These are phyloP conservation scores for Camellia sinensis DNA, from an alignment of 148 eudicot genomes.

Conservation along the genomic window DNA sequence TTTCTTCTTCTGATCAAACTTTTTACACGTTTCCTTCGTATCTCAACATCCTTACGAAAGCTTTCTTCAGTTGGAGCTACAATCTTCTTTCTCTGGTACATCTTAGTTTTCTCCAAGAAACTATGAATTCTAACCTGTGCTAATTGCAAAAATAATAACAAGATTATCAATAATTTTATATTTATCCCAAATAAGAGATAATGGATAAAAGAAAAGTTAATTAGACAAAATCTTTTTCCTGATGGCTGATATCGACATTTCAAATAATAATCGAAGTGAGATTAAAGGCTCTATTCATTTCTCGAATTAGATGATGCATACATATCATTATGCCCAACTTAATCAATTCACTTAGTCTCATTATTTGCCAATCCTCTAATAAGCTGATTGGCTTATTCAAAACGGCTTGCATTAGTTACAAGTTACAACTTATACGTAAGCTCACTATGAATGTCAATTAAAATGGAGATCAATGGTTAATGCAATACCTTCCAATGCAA, in stretches of 20 bases:
- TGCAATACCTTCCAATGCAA: background rate
- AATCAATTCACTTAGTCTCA: background rate
- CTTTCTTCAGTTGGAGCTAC: slow-evolving; percentile 40
- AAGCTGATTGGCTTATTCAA: background rate
- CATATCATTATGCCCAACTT: background rate
- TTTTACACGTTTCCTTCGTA: slow-evolving; percentile 65
- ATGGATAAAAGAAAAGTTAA: background rate
- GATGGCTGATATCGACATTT: background rate
- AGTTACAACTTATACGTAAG: background rate
- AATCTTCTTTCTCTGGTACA: slow-evolving; percentile 33
- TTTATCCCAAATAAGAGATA: background rate
- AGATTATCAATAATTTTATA: background rate
- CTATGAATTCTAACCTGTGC: slow-evolving; percentile 67
- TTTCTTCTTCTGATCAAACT: slow-evolving; percentile 62
- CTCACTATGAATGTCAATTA: background rate
- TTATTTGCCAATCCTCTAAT: background rate
- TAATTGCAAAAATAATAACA: slow-evolving; percentile 12
- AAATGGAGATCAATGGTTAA: background rate
- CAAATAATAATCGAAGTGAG: background rate
- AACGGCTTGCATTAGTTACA: background rate
- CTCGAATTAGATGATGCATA: background rate
- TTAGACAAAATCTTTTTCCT: background rate
- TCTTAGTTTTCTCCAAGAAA: slow-evolving; percentile 76
- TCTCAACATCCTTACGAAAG: slow-evolving; percentile 48
- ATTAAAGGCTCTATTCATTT: background rate